These are phyloP conservation scores for Durio zibethinus DNA, from an alignment of 345 rosid genomes.

Conservation along the genomic window DNA sequence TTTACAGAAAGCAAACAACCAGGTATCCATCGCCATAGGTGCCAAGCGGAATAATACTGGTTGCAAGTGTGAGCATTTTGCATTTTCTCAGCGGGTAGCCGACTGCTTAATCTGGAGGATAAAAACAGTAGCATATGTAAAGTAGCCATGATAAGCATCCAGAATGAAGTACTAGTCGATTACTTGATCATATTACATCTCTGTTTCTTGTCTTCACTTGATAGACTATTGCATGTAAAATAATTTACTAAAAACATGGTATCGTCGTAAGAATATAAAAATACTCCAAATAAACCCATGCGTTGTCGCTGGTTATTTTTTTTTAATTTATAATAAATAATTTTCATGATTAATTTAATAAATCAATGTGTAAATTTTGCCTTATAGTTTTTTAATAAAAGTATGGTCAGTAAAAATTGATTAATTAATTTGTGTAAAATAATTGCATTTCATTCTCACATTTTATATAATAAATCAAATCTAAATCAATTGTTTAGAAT, in stretches of 20 bases:
- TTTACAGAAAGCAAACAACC: not conserved
- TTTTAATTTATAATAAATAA: too few relatives aligned
- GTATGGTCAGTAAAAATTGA: too few relatives aligned
- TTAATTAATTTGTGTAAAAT: too few relatives aligned
- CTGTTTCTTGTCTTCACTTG: not conserved
- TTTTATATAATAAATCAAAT: too few relatives aligned
- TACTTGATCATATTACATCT: not conserved
- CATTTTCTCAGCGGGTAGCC: not conserved
- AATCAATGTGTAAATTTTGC: too few relatives aligned
- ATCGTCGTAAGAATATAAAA: not conserved
- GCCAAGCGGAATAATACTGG: not conserved
- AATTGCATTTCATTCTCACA: too few relatives aligned
- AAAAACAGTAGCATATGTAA: not conserved
- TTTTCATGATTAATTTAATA: too few relatives aligned
- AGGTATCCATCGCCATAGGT: conserved; percentile 15
- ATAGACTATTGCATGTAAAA: not conserved
- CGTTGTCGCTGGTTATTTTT: too few relatives aligned
- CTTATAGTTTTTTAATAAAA: too few relatives aligned
- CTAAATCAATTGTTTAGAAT: too few relatives aligned
- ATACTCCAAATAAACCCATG: too few relatives aligned
- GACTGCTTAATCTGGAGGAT: not conserved
- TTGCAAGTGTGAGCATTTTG: not conserved
- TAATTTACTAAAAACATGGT: not conserved
- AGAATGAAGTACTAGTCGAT: not conserved
- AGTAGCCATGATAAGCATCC: not conserved